phyloP scores from a whole-genome alignment of 495 filamentous ascomycete species.

The Tuber umbilicatum region DNA sequence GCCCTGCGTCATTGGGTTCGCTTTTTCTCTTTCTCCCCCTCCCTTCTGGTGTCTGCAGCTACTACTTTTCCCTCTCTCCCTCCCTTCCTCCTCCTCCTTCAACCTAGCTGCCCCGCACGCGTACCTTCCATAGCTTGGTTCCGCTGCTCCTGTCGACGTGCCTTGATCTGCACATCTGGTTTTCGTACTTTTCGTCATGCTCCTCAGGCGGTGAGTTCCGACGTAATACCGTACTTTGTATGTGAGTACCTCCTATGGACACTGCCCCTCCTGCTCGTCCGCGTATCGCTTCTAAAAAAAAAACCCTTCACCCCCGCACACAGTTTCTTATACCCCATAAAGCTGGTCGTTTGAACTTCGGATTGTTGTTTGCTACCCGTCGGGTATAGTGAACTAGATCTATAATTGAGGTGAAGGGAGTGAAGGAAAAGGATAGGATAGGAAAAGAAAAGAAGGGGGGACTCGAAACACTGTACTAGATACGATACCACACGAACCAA shows the following conservation, averaged over 20 bases:
- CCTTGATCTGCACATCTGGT: constrained; percentile 12
- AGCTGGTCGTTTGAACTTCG: neutral
- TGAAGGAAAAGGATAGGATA: neutral
- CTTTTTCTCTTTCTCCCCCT: neutral
- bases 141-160: neutral
- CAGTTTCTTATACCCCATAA: neutral
- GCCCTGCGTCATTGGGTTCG: neutral
- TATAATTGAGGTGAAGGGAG: neutral
- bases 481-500: neutral
- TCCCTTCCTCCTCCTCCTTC: neutral
- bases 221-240: neutral
- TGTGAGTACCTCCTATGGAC: neutral
- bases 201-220: constrained; percentile 33
- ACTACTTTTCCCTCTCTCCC: neutral
- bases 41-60: neutral
- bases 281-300: neutral
- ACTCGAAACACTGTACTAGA: neutral
- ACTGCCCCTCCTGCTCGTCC: neutral
- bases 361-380: neutral
- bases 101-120: neutral
- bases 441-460: neutral
- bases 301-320: neutral
- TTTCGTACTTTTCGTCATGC: constrained; percentile 25
- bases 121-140: neutral
- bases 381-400: neutral